Percentiles rank a stretch among this genome's conserved stretches.
These are phyloP conservation scores for Cordyceps fumosorosea DNA, from an alignment of 2,329 filamentous ascomycete species.

Conservation along the genomic window DNA sequence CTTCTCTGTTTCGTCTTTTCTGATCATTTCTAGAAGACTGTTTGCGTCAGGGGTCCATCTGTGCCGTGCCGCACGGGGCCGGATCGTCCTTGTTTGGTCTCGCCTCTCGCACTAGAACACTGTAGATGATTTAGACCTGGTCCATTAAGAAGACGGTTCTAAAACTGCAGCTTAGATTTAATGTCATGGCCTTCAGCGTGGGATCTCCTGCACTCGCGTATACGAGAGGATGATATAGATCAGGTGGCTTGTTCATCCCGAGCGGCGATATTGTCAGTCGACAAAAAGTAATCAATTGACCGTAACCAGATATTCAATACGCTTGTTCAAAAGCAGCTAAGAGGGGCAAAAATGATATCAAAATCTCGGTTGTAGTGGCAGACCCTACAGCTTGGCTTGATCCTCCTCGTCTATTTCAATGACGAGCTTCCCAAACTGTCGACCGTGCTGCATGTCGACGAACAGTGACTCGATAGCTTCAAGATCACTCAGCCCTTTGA, in stretches of 20 bases:
- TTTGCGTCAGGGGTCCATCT: too few species aligned
- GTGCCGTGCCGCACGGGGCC: too few species aligned
- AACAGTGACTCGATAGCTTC: conserved; percentile 75
- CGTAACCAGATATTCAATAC: too few species aligned
- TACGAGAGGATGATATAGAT: neutral
- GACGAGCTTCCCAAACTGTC: conserved; percentile 89
- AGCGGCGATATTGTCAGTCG: too few species aligned
- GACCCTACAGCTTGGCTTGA: conserved; percentile 33
- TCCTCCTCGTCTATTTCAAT: conserved; percentile 52
- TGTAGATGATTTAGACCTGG: neutral
- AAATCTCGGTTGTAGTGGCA: too few species aligned
- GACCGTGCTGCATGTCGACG: conserved; percentile 77
- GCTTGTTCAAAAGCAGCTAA: too few species aligned
- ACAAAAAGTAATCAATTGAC: too few species aligned
- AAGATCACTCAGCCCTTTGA: conserved; percentile 67
- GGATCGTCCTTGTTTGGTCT: neutral
- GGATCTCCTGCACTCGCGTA: neutral
- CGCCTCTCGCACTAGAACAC: neutral
- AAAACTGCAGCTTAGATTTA: too few species aligned
- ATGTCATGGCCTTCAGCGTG: neutral
- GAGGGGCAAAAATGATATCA: too few species aligned
- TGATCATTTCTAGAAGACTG: neutral
- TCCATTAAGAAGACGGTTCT: neutral
- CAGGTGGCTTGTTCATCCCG: too few species aligned
- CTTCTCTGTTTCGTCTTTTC: too few species aligned